Evolutionary conservation across 768 basidiomycete genomes (phyloP).

Genomic region (Pleurotus pulmonarius): DNA sequence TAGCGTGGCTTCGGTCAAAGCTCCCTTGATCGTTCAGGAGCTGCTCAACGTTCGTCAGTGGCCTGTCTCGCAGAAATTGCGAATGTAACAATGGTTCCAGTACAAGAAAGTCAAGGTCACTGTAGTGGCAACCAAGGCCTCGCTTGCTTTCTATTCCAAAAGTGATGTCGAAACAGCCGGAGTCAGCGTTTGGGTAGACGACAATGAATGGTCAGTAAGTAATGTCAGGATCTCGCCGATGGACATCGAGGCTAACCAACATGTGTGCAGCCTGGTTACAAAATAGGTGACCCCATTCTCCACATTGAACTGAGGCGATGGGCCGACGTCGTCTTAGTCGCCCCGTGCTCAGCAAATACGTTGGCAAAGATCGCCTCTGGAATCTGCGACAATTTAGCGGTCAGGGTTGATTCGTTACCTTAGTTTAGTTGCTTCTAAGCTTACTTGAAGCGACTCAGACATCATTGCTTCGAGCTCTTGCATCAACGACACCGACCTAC

Average conservation of each 20-base stretch:
- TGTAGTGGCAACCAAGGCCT: slow-evolving; percentile 76
- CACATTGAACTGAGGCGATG: slow-evolving; percentile 94
- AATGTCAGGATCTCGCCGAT: no score
- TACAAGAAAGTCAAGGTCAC: slow-evolving; percentile 73
- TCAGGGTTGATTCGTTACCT: slow-evolving; percentile 26
- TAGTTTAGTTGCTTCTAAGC: background rate
- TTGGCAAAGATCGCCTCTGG: slow-evolving; percentile 90
- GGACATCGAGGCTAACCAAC: no score
- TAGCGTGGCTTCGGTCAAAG: slow-evolving; percentile 95
- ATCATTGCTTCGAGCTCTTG: slow-evolving; percentile 9
- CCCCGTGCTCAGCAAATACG: slow-evolving; percentile 96
- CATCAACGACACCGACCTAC: slow-evolving; percentile 82
- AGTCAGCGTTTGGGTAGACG: slow-evolving; percentile 79
- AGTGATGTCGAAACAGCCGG: slow-evolving; percentile 47
- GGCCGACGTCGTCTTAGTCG: slow-evolving; percentile 94
- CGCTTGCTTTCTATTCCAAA: slow-evolving; percentile 72
- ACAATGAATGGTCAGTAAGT: slow-evolving; percentile 90
- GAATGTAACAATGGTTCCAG: slow-evolving; percentile 34
- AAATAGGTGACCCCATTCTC: slow-evolving; percentile 86
- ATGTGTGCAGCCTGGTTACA: slow-evolving; percentile 54
- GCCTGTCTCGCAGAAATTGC: no score
- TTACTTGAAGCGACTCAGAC: background rate
- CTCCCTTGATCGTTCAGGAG: slow-evolving; percentile 81
- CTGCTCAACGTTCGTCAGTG: slow-evolving; percentile 48
- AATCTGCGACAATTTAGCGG: slow-evolving; percentile 86